A percentile compares a stretch with the other conserved stretches of the same genome.
Conservation (phyloP, 139 green algal species). For the Micractinium conductrix region DNA sequence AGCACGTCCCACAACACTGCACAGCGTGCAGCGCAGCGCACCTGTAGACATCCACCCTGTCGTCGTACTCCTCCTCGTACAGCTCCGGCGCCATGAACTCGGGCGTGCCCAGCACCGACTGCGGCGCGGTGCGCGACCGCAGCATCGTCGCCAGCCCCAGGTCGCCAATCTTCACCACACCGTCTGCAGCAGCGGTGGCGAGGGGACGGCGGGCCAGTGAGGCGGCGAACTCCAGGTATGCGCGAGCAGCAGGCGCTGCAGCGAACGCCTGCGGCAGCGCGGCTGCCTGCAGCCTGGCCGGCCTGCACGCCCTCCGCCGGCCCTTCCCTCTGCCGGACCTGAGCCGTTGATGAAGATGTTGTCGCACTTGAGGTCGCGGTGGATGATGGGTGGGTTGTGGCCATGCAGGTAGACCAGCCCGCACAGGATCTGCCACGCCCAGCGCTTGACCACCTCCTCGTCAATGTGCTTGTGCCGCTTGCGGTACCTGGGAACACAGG, state of each 20-base stretch:
- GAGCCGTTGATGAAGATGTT: constrained; percentile 98
- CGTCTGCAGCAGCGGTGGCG: constrained; percentile 45
- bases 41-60: constrained; percentile 96
- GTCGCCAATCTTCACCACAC: constrained; percentile 99
- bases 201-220: neutral
- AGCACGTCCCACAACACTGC: neutral
- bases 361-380: constrained; percentile 92
- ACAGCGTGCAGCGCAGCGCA: neutral
- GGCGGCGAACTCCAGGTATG: neutral
- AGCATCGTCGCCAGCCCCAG: constrained; percentile 96
- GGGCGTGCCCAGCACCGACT: constrained; percentile 94
- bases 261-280: neutral
- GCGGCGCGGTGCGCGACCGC: constrained; percentile 83
- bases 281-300: neutral
- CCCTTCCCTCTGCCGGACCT: neutral
- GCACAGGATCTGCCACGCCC: constrained; percentile 97
- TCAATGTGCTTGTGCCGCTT: constrained; percentile 95
- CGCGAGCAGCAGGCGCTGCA: neutral
- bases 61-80: constrained; percentile 99
- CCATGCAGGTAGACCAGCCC: constrained; percentile 97
- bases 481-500: constrained; percentile 84
- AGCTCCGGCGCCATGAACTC: constrained; percentile 99
- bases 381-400: constrained; percentile 89
- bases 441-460: constrained; percentile 92
- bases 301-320: neutral